Evolutionary conservation across 192 early-diverging fungal genomes (phyloP).

Genomic region (Diversispora epigaea): DNA sequence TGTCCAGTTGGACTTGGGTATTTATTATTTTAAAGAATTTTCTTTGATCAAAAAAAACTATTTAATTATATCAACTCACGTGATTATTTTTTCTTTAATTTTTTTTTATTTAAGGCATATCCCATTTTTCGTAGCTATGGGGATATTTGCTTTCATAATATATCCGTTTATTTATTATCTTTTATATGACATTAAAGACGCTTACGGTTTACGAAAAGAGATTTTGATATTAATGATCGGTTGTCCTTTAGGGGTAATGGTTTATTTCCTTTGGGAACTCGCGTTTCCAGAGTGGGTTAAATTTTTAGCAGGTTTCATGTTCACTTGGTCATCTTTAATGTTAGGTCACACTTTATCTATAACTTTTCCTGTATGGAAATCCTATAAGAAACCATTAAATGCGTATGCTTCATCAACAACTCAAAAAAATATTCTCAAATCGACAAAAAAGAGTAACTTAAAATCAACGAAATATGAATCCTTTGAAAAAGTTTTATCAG

Average conservation of each 20-base stretch:
- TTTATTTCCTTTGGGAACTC: constrained; percentile 12
- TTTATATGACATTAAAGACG: constrained; percentile 15
- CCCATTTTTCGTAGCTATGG: not conserved
- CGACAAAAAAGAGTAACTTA: not conserved
- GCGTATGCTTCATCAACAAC: not conserved
- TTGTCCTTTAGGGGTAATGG: not conserved
- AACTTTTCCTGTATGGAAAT: constrained; percentile 7
- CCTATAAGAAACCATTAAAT: not conserved
- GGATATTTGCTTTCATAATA: not conserved
- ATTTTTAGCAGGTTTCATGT: constrained; percentile 24
- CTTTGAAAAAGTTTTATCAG: constrained; percentile 16
- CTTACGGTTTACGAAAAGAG: constrained; percentile 26
- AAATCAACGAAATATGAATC: not conserved
- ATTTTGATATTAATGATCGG: constrained; percentile 1
- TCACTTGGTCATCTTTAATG: constrained; percentile 3
- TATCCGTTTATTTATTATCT: constrained; percentile 5
- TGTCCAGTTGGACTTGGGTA: constrained; percentile 9
- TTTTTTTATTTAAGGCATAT: constrained; percentile 4
- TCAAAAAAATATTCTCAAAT: not conserved
- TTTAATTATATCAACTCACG: not conserved
- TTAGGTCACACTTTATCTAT: constrained; percentile 25
- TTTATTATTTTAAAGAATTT: no score
- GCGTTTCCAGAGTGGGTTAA: not conserved
- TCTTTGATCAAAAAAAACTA: no score
- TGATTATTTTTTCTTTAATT: not conserved